phyloP scores from a whole-genome alignment of 306 rosid genomes.

The Vigna unguiculata region DNA sequence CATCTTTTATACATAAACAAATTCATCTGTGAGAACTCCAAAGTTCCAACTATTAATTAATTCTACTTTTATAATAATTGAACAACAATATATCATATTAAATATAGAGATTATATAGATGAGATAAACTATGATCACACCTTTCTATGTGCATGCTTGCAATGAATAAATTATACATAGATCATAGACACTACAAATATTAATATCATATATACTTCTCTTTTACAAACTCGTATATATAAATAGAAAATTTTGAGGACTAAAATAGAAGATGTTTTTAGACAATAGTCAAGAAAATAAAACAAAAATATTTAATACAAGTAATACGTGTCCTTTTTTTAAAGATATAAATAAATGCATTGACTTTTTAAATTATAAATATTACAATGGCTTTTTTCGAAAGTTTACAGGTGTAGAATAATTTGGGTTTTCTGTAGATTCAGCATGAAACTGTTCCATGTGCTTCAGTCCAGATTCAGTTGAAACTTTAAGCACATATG shows the following conservation, averaged over 20 bases:
- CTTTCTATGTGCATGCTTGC: not conserved
- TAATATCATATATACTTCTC: too few relatives aligned
- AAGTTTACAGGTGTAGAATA: conserved; percentile 3
- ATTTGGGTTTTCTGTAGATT: not conserved
- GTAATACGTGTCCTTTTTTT: too few relatives aligned
- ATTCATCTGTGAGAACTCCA: not conserved
- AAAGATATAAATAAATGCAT: not conserved
- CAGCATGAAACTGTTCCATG: conserved; percentile 20
- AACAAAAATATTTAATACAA: too few relatives aligned
- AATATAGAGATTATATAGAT: not conserved
- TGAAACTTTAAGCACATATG: conserved; percentile 20
- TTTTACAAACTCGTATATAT: too few relatives aligned
- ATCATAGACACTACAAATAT: too few relatives aligned
- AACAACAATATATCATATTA: too few relatives aligned
- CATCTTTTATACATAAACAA: not conserved
- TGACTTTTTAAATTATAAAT: too few relatives aligned
- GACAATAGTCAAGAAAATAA: not conserved
- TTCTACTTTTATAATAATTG: not conserved
- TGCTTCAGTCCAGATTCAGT: conserved; percentile 34
- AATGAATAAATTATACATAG: not conserved
- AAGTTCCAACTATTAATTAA: not conserved
- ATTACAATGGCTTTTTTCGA: not conserved
- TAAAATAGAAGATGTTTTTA: too few relatives aligned
- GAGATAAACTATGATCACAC: not conserved
- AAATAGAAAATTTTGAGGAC: too few relatives aligned